phyloP scores from a whole-genome alignment of 78 protist genomes.

The Creolimax fragrantissima region DNA sequence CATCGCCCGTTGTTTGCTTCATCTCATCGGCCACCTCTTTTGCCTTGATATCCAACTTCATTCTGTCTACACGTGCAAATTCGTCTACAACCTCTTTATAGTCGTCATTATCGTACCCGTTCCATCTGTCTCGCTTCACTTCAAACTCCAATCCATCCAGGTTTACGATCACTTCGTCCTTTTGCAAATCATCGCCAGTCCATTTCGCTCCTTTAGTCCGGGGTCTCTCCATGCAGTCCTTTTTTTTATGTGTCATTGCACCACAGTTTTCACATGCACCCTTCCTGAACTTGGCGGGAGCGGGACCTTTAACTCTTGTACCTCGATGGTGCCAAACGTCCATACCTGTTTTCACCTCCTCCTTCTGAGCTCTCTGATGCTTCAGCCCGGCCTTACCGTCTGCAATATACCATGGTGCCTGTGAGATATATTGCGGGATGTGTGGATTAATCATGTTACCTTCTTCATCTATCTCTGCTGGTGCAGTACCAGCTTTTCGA shows the following conservation, averaged over 20 bases:
- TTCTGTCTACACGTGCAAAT: not conserved
- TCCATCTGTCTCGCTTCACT: conserved; percentile 80
- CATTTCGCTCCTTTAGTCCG: conserved; percentile 74
- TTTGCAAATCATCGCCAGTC: not conserved
- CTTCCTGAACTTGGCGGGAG: conserved; percentile 70
- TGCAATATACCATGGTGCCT: conserved; percentile 81
- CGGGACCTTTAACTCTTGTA: conserved; percentile 26
- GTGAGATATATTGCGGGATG: conserved; percentile 48
- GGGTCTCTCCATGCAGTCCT: conserved; percentile 85
- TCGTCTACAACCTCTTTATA: not conserved
- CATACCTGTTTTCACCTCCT: not conserved
- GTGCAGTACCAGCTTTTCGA: conserved; percentile 71
- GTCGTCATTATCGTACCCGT: conserved; percentile 70
- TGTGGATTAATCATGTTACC: conserved; percentile 71
- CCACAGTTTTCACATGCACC: conserved; percentile 99
- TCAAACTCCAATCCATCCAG: conserved; percentile 47
- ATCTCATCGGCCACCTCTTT: conserved; percentile 11
- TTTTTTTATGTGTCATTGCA: conserved; percentile 78
- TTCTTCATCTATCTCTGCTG: conserved; percentile 39
- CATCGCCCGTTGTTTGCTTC: not conserved
- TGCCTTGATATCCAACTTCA: not conserved
- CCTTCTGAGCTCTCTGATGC: conserved; percentile 63
- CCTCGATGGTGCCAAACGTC: conserved; percentile 44
- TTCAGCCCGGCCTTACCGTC: conserved; percentile 28
- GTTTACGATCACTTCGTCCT: conserved; percentile 28